phyloP scores from a whole-genome alignment of 176 grass and related monocot species.

The Avena sativa region DNA sequence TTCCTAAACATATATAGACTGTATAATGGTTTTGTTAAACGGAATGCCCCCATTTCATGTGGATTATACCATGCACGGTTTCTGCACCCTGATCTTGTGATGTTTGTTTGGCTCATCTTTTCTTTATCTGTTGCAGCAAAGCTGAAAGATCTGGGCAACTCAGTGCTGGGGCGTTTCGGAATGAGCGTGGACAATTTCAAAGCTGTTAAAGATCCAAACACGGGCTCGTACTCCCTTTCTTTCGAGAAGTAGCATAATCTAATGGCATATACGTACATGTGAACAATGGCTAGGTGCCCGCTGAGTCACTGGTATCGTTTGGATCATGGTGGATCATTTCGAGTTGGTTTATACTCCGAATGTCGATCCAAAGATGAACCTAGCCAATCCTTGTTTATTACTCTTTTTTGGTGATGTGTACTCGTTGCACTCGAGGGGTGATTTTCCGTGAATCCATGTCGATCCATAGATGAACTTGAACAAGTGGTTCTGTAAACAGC shows the following conservation, averaged over 20 bases:
- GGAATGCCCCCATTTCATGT: background rate
- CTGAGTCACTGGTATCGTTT: background rate
- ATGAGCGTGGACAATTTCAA: conserved; percentile 89
- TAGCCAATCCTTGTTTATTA: background rate
- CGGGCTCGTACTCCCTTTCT: conserved; percentile 71
- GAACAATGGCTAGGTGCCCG: background rate
- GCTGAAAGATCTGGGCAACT: conserved; percentile 85
- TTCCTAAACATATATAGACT: background rate
- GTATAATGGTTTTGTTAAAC: no score
- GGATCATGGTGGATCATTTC: background rate
- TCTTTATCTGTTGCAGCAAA: conserved; percentile 56
- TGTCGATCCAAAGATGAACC: background rate
- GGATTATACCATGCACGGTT: no score
- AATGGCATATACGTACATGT: background rate
- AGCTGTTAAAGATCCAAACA: conserved; percentile 78
- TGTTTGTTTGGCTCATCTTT: background rate
- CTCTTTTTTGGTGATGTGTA: background rate
- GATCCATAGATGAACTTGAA: no score
- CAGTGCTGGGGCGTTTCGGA: conserved; percentile 70
- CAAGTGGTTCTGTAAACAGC: background rate
- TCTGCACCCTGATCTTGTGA: background rate
- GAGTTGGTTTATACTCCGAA: background rate
- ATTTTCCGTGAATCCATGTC: background rate
- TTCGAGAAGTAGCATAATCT: conserved; percentile 59
- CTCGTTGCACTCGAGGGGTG: background rate